A percentile compares a stretch with the other conserved stretches of the same genome.
Evolutionary conservation across 495 filamentous ascomycete species (phyloP).

Genomic region (Penicillium subrubescens): DNA sequence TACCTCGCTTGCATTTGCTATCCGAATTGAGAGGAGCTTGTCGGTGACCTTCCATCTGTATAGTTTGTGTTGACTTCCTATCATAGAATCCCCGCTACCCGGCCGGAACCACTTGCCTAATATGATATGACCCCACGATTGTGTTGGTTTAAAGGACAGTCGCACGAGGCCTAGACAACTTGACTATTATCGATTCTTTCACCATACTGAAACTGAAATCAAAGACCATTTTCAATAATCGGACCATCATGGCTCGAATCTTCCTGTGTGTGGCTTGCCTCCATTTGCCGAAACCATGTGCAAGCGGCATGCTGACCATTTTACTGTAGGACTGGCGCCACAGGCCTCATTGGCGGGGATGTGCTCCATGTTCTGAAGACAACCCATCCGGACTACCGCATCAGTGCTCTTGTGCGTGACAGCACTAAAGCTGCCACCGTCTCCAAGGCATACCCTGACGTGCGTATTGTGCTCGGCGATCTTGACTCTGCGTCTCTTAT

Average conservation of each 20-base stretch:
- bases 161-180: constrained; percentile 3
- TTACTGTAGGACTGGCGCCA: constrained; percentile 49
- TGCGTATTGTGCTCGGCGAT: constrained; percentile 47
- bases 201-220: background rate
- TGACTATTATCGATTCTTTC: background rate
- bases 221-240: background rate
- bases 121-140: background rate
- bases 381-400: constrained; percentile 62
- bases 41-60: constrained; percentile 6
- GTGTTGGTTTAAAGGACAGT: background rate
- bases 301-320: constrained; percentile 2
- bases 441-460: constrained; percentile 46
- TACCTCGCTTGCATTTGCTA: background rate
- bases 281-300: background rate
- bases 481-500: constrained; percentile 42
- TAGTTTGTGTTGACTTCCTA: constrained; percentile 19
- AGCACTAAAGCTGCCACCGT: constrained; percentile 59
- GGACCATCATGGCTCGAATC: constrained; percentile 23
- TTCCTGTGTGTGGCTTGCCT: constrained; percentile 21
- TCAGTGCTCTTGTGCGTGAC: constrained; percentile 61
- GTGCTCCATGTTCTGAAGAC: constrained; percentile 54
- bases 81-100: constrained; percentile 3
- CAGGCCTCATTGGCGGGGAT: constrained; percentile 72
- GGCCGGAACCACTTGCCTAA: background rate
- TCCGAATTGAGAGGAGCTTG: background rate